Conservation (phyloP, 371 early-diverging fungal genomes). For the Batkoa obscura region DNA sequence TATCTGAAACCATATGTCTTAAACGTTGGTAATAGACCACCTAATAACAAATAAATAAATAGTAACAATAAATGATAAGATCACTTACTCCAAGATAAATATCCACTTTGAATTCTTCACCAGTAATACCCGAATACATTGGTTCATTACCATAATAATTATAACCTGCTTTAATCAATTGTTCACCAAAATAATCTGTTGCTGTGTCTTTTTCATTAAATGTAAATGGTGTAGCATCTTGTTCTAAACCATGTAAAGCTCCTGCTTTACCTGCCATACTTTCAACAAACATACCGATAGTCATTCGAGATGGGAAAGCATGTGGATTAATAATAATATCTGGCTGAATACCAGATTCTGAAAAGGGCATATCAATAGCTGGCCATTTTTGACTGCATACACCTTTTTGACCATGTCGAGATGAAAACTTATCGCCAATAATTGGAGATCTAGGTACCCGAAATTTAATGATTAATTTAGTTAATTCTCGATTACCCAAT, state of each 20-base stretch:
- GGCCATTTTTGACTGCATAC: constrained; percentile 97
- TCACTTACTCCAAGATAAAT: constrained; percentile 88
- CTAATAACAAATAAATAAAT: constrained; percentile 14
- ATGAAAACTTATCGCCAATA: constrained; percentile 99
- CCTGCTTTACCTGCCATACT: constrained; percentile 72
- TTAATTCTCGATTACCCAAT: constrained; percentile 38
- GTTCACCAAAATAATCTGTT: constrained; percentile 89
- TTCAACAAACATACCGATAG: constrained; percentile 85
- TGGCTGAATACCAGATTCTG: constrained; percentile 94
- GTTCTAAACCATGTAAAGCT: constrained; percentile 79
- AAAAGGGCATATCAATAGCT: constrained; percentile 96
- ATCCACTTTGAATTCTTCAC: constrained; percentile 94
- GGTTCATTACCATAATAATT: constrained; percentile 98
- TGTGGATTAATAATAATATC: constrained; percentile 99
- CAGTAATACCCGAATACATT: constrained; percentile 98
- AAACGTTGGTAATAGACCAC: constrained; percentile 99
- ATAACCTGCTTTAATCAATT: constrained; percentile 79
- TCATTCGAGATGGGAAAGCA: constrained; percentile 99
- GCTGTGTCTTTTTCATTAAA: constrained; percentile 74
- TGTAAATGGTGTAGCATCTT: constrained; percentile 93
- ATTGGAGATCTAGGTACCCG: constrained; percentile 91
- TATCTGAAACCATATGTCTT: constrained; percentile 99
- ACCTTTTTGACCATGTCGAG: constrained; percentile 99
- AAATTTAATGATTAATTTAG: constrained; percentile 75
- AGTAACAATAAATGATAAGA: not conserved